Evolutionary conservation across 345 rosid genomes (phyloP), one percentile per base, ranked within the genome.

Genomic region (Melastoma malabathricum): DNA sequence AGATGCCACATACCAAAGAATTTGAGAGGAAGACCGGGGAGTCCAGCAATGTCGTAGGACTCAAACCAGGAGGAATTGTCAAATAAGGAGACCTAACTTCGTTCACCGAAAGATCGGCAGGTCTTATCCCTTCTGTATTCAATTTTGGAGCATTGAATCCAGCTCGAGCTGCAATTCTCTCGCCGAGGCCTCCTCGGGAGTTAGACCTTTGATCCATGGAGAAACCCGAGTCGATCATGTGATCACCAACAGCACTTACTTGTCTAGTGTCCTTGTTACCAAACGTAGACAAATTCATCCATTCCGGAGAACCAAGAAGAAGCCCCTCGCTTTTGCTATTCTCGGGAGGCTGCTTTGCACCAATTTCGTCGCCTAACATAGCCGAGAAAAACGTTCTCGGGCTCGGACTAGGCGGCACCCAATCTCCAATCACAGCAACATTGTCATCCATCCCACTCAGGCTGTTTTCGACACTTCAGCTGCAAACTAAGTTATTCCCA

Each of bases 31-130:
- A 70, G 56, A 92, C 79, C 0, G 98, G 98, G 46, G 97, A 87
- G 20, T 92, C 97, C 39, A 92, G 82, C 59, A 87, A 77, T n/a
- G 86, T 75, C 2, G 98, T 74, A 48, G 97, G 98, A 72, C 98
- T 92, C 47, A 87, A 73, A 13, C 97, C 95, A 43, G 95, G 77
- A 46, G 97, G 78, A 57, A 92, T 83, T 23, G 85, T 92, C 62
- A 84, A 68, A 66, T 68, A 75, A 57, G 90, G 83, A 52, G 96
- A 79, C 7, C 70, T 68, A 55, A 65, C 48, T 27, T 62, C 64
- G 50, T 75, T 79, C 19, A 63, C 34, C 5, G 78, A 63, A 19
- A 78, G 82, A 62, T 70, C 71, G 38, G 70, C 56, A 18, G 89
- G 61, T 61, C 93, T 80, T 43, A 84, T 80, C 25, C 75, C 77